Evolutionary conservation across 1,139 yeast species (phyloP), one percentile per base, ranked within the genome.

Genomic region (Entelexis sorbosivorans): DNA sequence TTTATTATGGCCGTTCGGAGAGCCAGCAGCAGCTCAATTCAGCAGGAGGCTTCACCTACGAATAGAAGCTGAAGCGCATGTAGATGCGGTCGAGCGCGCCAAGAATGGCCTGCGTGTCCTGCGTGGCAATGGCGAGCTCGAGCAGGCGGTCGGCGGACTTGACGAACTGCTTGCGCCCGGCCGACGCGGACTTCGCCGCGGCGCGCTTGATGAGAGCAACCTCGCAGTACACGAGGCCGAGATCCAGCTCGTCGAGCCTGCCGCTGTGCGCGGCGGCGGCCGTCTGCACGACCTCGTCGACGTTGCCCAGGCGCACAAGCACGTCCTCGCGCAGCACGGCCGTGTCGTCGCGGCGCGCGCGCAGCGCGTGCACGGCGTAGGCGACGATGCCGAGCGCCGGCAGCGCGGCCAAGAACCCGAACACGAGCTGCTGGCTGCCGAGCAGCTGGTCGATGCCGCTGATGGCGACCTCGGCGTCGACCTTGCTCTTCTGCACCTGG

Each of bases 401-500:
- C 44, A 91, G 77, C 6, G 93, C 81, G 1, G 96, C 95, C 24
- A 91, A 85, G 38, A 86, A 72, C 1, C 95, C 96, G 69, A 91
- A 87, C 24, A 91, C 93, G 49, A 91, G 75, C 64, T 91, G 95
- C 68, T 91, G 98, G 44, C 93, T 82, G 65, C 87, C 83, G 51
- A 91, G 73, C 58, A 91, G 71, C 64, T 85, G 82, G 67, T 91
- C 97, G 57, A 91, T 89, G 9, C 97, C 97, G 60, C 76, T 79
- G 56, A 91, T 77, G 0, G 96, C 97, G 9, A 88, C 72, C 33
- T 86, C 91, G 3, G 95, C 95, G 64, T 91, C 98, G 14, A 91
- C 96, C 68, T 91, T 91, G 14, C 95, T 83, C 67, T 91, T 91
- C 65, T 91, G 98, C 10, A 91, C 72, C 66, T 91, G 97, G 55